These are phyloP conservation scores for Pythium biforme DNA, from an alignment of 352 stramenopile species.

Conservation along the genomic window DNA sequence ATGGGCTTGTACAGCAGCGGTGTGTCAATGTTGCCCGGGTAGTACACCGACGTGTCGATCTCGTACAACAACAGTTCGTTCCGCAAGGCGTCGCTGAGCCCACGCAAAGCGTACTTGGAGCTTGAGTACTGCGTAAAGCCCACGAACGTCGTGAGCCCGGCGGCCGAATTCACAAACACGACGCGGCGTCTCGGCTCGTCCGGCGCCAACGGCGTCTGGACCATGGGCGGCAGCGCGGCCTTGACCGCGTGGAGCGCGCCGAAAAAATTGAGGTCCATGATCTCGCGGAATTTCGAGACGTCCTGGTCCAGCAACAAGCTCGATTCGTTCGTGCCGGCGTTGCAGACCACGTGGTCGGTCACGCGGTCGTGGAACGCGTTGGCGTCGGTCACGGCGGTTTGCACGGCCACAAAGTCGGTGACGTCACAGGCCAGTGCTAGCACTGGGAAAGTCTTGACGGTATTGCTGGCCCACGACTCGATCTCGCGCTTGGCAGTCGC, in stretches of 20 bases:
- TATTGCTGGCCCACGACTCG: constrained; percentile 1
- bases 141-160: constrained; percentile 52
- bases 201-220: constrained; percentile 20
- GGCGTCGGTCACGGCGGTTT: constrained; percentile 40
- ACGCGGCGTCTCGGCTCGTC: constrained; percentile 36
- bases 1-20: constrained; percentile 15
- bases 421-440: constrained; percentile 47
- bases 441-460: constrained; percentile 28
- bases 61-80: constrained; percentile 69
- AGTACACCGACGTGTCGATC: constrained; percentile 84
- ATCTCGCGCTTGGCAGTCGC: constrained; percentile 36
- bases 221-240: constrained; percentile 54
- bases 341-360: constrained; percentile 61
- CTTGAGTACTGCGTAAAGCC: constrained; percentile 88
- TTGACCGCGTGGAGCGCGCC: constrained; percentile 56
- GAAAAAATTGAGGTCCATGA: constrained; percentile 62
- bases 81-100: constrained; percentile 88
- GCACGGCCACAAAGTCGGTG: constrained; percentile 35
- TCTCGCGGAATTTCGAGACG: constrained; percentile 33
- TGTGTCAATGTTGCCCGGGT: constrained; percentile 68
- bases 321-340: constrained; percentile 28
- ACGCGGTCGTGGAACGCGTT: constrained; percentile 48
- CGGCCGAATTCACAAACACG: constrained; percentile 52
- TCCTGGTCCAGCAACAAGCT: constrained; percentile 57
- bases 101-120: constrained; percentile 88